These are phyloP conservation scores for Exophiala dermatitidis DNA, from an alignment of 2,329 filamentous ascomycete species.

Conservation along the genomic window DNA sequence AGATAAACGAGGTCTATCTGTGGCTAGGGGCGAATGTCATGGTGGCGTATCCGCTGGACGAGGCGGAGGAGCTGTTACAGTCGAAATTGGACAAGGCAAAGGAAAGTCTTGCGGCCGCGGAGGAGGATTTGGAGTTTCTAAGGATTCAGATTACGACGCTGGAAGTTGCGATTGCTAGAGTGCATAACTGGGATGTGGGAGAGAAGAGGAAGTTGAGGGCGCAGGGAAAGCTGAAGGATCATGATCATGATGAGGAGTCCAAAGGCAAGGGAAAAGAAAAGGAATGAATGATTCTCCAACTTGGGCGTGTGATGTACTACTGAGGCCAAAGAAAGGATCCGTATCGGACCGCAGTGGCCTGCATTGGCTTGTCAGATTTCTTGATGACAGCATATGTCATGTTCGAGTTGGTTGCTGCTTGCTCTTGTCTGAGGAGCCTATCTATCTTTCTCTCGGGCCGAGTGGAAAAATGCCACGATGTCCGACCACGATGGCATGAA, in stretches of 20 bases:
- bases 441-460: too few relatives aligned
- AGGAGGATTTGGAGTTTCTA: constrained; percentile 93
- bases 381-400: too few relatives aligned
- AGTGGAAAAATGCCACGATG: too few relatives aligned
- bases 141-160: constrained; percentile 95
- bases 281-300: constrained; percentile 1
- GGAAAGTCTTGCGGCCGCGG: constrained; percentile 73
- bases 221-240: constrained; percentile 40
- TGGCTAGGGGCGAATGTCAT: constrained; percentile 99
- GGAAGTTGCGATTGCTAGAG: constrained; percentile 89
- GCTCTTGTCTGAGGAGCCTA: too few relatives aligned
- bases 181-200: constrained; percentile 99
- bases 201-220: constrained; percentile 81
- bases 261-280: constrained; percentile 6
- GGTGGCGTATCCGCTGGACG: constrained; percentile 84
- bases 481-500: too few relatives aligned
- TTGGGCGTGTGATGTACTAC: too few relatives aligned
- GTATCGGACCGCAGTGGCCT: too few relatives aligned
- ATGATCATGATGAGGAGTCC: constrained; percentile 1
- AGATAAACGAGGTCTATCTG: constrained; percentile 74
- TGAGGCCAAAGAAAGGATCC: too few relatives aligned
- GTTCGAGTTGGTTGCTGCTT: too few relatives aligned
- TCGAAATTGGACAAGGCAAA: constrained; percentile 74
- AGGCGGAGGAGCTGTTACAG: constrained; percentile 71
- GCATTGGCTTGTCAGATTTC: too few relatives aligned